Base-by-base conservation (phyloP, 371 early-diverging fungal genomes). In the Synchytrium microbalum region DNA sequence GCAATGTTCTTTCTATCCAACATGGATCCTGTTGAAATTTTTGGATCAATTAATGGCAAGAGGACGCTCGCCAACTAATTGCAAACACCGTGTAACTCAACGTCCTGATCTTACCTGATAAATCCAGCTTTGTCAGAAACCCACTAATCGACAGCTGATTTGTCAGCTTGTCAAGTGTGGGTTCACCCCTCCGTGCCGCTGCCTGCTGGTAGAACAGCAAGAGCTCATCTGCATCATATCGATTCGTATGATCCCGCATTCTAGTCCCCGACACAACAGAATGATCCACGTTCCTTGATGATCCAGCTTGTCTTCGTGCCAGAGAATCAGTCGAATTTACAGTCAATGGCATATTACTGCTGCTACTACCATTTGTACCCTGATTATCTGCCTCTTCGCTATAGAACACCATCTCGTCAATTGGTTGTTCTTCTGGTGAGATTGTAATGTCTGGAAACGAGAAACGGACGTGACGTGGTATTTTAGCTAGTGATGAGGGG, bases 1-100 rank as follows among this genome's bases (percentile, higher is more conserved):
- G 79, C 81, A 8, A 82, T 70, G 19, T 71, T 67, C 25, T 74
- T 70, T 2, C 80, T 73, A n/a, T 68, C 70, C 33, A 78, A 53
- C 5, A 59, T 69, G 23, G 71, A 69, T 28, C 71, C 70, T 63
- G 60, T 46, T n/a, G 64, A 26, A 26, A 67, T 30, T 10, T 29
- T 29, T 16, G 2, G 2, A 2, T 16, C 23, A n/a, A 27, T 57
- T 10, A 57, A 30, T 57, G 16, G n/a, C n/a, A n/a, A n/a, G n/a
- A n/a, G n/a, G n/a, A n/a, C n/a, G n/a, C n/a, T n/a, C n/a, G n/a
- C n/a, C n/a, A n/a, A n/a, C n/a, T n/a, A n/a, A n/a, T n/a, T n/a
- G n/a, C n/a, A n/a, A n/a, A n/a, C n/a, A n/a, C n/a, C 30, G 13
- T 13, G 25, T 10, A 30, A 27, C 57, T 16, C 57, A 57, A 57